Percentiles rank a stretch among this genome's conserved stretches.
Conservation (phyloP, 371 early-diverging fungal genomes). For the Lichtheimia hyalospora region DNA sequence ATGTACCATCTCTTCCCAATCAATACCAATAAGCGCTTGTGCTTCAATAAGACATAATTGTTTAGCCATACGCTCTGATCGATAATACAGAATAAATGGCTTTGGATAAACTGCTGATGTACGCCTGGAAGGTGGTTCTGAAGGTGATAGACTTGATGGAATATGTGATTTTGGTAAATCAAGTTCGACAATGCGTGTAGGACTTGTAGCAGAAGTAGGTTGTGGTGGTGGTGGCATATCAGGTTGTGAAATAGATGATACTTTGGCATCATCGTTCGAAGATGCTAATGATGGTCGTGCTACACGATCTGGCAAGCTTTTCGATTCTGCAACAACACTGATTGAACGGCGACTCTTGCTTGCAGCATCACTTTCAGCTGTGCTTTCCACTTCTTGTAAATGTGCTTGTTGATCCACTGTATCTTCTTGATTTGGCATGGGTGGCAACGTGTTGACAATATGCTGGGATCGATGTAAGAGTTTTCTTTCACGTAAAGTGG, state of each 20-base stretch:
- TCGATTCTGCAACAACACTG: too few relatives aligned
- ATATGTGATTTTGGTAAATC: conserved; percentile 10
- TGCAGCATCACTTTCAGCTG: conserved; percentile 1
- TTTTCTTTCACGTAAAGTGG: too few relatives aligned
- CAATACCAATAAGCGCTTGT: conserved; percentile 45
- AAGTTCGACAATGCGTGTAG: conserved; percentile 9
- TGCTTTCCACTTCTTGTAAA: conserved; percentile 7
- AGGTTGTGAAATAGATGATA: not conserved
- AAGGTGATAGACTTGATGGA: not conserved
- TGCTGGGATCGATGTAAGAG: too few relatives aligned
- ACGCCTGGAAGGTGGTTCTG: not conserved
- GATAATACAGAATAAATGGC: conserved; percentile 43
- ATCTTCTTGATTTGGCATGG: not conserved
- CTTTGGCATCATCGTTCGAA: not conserved
- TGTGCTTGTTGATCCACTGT: not conserved
- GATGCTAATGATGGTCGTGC: too few relatives aligned
- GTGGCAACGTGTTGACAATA: too few relatives aligned
- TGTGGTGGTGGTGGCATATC: not conserved
- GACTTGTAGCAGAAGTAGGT: not conserved
- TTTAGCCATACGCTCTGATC: conserved; percentile 60
- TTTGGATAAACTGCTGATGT: conserved; percentile 10
- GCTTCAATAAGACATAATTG: conserved; percentile 66
- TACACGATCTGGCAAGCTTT: too few relatives aligned
- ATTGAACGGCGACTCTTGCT: not conserved
- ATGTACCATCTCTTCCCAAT: conserved; percentile 68